phyloP scores from a whole-genome alignment of 1,284 basidiomycete species.

The Boletus hoseneyae region DNA sequence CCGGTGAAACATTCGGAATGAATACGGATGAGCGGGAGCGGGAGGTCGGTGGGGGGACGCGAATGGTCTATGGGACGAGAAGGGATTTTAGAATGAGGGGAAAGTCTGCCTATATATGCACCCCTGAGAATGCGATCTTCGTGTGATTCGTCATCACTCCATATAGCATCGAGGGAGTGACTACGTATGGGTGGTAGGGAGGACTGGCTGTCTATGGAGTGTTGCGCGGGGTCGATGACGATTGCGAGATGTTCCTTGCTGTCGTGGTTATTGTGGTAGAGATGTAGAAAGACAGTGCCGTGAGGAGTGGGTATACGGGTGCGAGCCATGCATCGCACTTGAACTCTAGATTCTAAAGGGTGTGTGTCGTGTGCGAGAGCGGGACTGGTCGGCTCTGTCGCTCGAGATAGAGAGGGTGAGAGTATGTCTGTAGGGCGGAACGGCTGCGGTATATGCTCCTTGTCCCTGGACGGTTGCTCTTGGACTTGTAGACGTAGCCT shows the following conservation, averaged over 20 bases:
- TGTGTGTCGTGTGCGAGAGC: conserved; percentile 17
- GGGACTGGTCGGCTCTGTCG: not conserved
- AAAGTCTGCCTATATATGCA: conserved; percentile 87
- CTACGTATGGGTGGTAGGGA: conserved; percentile 70
- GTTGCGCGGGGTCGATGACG: conserved; percentile 88
- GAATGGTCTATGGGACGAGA: conserved; percentile 43
- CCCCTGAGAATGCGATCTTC: conserved; percentile 93
- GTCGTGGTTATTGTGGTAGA: conserved; percentile 92
- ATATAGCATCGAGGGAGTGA: conserved; percentile 78
- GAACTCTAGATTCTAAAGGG: conserved; percentile 29
- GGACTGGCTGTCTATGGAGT: conserved; percentile 40
- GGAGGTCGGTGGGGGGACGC: conserved; percentile 38
- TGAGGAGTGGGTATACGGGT: conserved; percentile 97
- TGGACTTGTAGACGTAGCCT: conserved; percentile 46
- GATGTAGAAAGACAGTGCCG: conserved; percentile 89
- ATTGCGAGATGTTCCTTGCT: conserved; percentile 97
- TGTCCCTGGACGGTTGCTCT: conserved; percentile 11
- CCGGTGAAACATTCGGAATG: conserved; percentile 99
- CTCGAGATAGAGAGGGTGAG: conserved; percentile 27
- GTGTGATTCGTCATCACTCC: conserved; percentile 86
- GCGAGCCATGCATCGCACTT: conserved; percentile 91
- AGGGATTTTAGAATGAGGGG: conserved; percentile 51
- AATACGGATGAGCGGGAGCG: conserved; percentile 86
- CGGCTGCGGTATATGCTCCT: conserved; percentile 32
- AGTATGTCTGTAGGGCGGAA: conserved; percentile 26